Evolutionary conservation across 495 filamentous ascomycete genomes (phyloP), one percentile per base, ranked within the genome.

Genomic region (Aspergillus nanangensis): DNA sequence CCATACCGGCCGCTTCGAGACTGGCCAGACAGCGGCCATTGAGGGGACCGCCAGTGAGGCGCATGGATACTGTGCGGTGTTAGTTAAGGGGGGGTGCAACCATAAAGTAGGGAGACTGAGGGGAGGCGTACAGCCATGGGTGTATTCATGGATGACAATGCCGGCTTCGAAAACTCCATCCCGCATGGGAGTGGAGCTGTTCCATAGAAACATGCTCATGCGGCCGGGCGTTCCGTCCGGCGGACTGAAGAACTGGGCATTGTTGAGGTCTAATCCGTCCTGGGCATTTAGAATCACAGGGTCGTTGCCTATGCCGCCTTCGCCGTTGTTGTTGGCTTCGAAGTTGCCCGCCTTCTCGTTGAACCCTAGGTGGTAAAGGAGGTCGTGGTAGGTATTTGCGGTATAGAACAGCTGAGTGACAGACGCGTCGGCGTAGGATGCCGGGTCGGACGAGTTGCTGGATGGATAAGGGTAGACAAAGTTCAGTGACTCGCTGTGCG

Each of bases 331-430:
- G 58, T 77, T 71, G 23, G 51, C 44, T 52, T 79, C 67, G 57
- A 79, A 79, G 57, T 79, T 79, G 4, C 76, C 76, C 15, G 76
- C 76, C 2, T 24, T 58, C 45, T 79, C 76, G 24, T 57, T 77
- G 57, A 79, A 79, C 11, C 76, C 76, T 8, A 79, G 65, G 13
- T 60, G 55, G 41, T 79, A 75, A 1, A 79, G 61, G 5, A 78
- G 57, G 36, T 79, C 76, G 53, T 79, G 76, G 56, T 76, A 78
- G 2, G 50, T 61, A 53, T 77, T 78, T 21, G 63, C 64, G 2
- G 73, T 78, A 51, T 78, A 79, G 61, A 79, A 79, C 11, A 78
- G 63, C 56, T 79, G 76, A 1, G 72, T 62, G 32, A 52, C 47
- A 9, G 49, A 46, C 1, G 49, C 49, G 22, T 52, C 39, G 19